These are phyloP conservation scores for Wickerhamiella musiphila DNA, from an alignment of 805 yeast species.

Conservation along the genomic window DNA sequence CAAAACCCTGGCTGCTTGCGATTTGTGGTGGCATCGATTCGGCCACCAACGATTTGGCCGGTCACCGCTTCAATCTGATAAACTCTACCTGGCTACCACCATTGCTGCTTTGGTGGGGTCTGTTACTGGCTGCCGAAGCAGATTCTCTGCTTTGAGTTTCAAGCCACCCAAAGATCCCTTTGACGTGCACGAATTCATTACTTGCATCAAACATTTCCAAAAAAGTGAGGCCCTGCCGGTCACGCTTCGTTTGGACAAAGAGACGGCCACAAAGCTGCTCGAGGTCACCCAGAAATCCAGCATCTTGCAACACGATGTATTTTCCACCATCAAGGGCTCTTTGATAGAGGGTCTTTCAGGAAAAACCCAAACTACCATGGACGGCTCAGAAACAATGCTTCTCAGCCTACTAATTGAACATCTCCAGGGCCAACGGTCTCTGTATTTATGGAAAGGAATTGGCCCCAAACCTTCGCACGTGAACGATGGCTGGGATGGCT, in stretches of 20 bases:
- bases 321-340: constrained; percentile 46
- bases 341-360: constrained; percentile 38
- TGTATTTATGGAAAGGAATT: constrained; percentile 13
- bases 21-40: constrained; percentile 65
- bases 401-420: constrained; percentile 10
- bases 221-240: constrained; percentile 40
- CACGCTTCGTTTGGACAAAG: constrained; percentile 37
- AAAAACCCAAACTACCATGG: constrained; percentile 9
- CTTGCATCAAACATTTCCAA: constrained; percentile 61
- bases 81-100: constrained; percentile 22
- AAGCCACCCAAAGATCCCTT: constrained; percentile 70
- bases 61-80: constrained; percentile 10
- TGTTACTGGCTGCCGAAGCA: constrained; percentile 44
- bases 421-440: constrained; percentile 14
- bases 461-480: constrained; percentile 8
- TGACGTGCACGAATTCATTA: constrained; percentile 50
- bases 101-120: constrained; percentile 71
- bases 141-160: constrained; percentile 40
- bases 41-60: constrained; percentile 27
- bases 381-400: constrained; percentile 14
- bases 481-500: too few species aligned
- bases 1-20: constrained; percentile 53
- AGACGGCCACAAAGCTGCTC: constrained; percentile 34
- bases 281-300: constrained; percentile 30
- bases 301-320: constrained; percentile 14